Conservation (phyloP, 129 eudicot genomes). For the Saposhnikovia divaricata region DNA sequence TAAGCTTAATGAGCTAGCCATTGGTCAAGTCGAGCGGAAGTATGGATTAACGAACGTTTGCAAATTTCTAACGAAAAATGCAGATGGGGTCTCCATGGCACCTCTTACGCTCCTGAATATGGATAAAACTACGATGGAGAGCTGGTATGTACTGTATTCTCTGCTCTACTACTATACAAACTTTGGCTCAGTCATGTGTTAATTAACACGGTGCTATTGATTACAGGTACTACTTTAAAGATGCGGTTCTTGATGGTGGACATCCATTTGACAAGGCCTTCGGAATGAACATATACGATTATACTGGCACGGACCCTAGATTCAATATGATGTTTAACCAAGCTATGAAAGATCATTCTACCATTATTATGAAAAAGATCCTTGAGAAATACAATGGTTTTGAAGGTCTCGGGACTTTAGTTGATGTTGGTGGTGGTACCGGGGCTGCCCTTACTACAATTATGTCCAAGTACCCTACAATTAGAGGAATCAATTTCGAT, state of each 20-base stretch:
- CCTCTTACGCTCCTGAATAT: background rate
- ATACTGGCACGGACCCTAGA: slow-evolving; percentile 49
- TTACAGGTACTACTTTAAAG: slow-evolving; percentile 63
- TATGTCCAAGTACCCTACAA: slow-evolving; percentile 57
- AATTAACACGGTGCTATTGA: background rate
- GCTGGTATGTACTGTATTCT: background rate
- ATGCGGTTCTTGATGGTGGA: slow-evolving; percentile 77
- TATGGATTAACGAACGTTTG: background rate
- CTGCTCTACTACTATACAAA: too few species aligned
- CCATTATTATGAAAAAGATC: slow-evolving; percentile 60
- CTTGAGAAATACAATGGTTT: slow-evolving; percentile 58
- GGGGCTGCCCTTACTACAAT: slow-evolving; percentile 70
- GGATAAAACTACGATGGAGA: background rate
- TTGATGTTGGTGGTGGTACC: slow-evolving; percentile 83
- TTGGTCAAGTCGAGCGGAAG: background rate
- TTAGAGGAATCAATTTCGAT: slow-evolving; percentile 74
- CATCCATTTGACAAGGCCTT: slow-evolving; percentile 70
- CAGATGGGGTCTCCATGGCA: background rate
- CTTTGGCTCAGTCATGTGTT: too few species aligned
- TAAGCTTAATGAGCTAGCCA: background rate
- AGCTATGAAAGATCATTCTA: slow-evolving; percentile 62
- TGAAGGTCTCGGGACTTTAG: slow-evolving; percentile 37
- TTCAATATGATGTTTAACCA: slow-evolving; percentile 63
- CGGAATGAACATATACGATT: slow-evolving; percentile 64
- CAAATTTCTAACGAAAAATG: background rate